Percentiles rank a stretch among this genome's conserved stretches.
Conservation (phyloP, 2,329 filamentous ascomycete genomes). For the Arthrobotrys conoides region DNA sequence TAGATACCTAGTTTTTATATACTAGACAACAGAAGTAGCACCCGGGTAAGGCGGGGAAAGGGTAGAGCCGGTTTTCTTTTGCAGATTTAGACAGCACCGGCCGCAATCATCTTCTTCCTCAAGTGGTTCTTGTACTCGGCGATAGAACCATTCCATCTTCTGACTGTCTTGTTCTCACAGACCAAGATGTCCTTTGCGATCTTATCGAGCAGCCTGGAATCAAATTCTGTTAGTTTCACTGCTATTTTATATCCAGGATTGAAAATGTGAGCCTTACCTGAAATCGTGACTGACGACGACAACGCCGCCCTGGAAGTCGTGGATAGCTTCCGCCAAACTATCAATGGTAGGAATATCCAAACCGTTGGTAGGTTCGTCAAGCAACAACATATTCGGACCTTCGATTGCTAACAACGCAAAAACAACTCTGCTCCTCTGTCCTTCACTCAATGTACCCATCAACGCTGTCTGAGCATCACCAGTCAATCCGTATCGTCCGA, state of each 20-base stretch:
- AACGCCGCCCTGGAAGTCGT: slow-evolving; percentile 94
- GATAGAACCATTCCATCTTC: slow-evolving; percentile 88
- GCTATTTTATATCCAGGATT: neutral
- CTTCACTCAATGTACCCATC: slow-evolving; percentile 97
- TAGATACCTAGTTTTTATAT: slow-evolving; percentile 14
- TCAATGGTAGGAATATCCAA: slow-evolving; percentile 99
- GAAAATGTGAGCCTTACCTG: slow-evolving; percentile 75
- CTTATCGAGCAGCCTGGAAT: slow-evolving; percentile 89
- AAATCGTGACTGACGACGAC: slow-evolving; percentile 99
- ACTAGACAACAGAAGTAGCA: slow-evolving; percentile 1
- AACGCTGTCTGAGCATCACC: slow-evolving; percentile 95
- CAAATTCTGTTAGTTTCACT: slow-evolving; percentile 65
- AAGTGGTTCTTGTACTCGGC: slow-evolving; percentile 98
- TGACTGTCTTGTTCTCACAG: slow-evolving; percentile 97
- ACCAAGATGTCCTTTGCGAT: slow-evolving; percentile 99
- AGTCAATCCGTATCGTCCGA: slow-evolving; percentile 91
- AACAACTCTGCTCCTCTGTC: slow-evolving; percentile 97
- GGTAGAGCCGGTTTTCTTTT: neutral
- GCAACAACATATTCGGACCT: slow-evolving; percentile 93
- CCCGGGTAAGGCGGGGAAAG: neutral
- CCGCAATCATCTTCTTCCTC: slow-evolving; percentile 96
- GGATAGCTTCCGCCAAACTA: slow-evolving; percentile 96
- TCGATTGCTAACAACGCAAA: slow-evolving; percentile 97
- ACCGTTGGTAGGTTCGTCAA: slow-evolving; percentile 99
- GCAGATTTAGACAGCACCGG: slow-evolving; percentile 81